A percentile compares a stretch with the other conserved stretches of the same genome.
Conservation (phyloP, 1,139 yeast species). For the Eremothecium sinecaudum region DNA sequence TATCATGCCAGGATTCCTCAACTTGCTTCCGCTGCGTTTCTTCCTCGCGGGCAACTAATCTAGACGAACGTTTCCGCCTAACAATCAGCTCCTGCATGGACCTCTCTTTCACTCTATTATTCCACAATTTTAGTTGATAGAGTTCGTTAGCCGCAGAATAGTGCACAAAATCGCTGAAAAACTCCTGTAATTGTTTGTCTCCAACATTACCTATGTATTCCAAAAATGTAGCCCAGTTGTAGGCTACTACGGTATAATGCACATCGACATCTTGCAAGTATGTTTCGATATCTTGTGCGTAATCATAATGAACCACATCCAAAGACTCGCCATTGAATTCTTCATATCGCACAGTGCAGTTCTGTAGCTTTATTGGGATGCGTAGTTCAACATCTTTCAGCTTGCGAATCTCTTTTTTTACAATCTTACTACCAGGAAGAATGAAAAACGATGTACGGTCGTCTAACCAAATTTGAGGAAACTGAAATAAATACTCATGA, state of each 20-base stretch:
- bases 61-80: conserved; percentile 29
- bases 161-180: conserved; percentile 15
- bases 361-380: conserved; percentile 26
- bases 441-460: conserved; percentile 24
- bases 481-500: conserved; percentile 27
- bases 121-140: conserved; percentile 20
- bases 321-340: conserved; percentile 13
- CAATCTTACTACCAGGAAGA: conserved; percentile 28
- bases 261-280: conserved; percentile 21
- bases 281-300: conserved; percentile 25
- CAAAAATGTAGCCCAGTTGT: conserved; percentile 24
- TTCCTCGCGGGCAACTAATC: conserved; percentile 29
- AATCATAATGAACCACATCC: conserved; percentile 26
- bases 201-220: conserved; percentile 11
- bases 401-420: conserved; percentile 14
- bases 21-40: conserved; percentile 25
- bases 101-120: conserved; percentile 22
- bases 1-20: conserved; percentile 24
- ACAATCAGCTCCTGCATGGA: conserved; percentile 25
- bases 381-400: conserved; percentile 10
- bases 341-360: conserved; percentile 23
- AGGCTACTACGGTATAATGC: conserved; percentile 18
- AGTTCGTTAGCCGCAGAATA: conserved; percentile 21
- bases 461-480: conserved; percentile 17
- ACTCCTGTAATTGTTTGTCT: conserved; percentile 14